These are phyloP conservation scores for Schoenoplectus triqueter DNA, from an alignment of 202 grass and related monocot species.

Conservation along the genomic window DNA sequence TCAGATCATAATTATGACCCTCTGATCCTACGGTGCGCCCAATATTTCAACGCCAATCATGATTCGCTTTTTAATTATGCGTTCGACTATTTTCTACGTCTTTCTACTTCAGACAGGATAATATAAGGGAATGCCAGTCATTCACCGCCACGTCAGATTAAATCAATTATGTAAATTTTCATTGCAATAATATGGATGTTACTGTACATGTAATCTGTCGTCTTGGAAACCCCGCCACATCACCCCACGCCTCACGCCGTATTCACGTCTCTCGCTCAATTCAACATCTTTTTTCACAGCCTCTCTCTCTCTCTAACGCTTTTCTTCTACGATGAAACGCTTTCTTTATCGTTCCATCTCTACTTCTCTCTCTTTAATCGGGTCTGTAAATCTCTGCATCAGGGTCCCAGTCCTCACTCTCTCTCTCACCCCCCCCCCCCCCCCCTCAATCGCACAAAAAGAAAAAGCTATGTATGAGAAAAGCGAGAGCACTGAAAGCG, in stretches of 20 bases:
- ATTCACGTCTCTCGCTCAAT: background rate
- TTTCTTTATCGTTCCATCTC: conserved; percentile 18
- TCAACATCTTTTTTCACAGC: conserved; percentile 25
- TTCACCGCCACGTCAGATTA: background rate
- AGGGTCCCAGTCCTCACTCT: conserved; percentile 22
- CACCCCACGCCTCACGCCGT: conserved; percentile 19
- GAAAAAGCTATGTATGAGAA: conserved; percentile 26
- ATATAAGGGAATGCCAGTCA: background rate
- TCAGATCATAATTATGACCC: conserved; percentile 26
- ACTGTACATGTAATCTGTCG: background rate
- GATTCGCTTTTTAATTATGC: background rate
- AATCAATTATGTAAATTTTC: background rate
- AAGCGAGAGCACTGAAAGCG: conserved; percentile 42
- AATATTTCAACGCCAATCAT: conserved; percentile 24
- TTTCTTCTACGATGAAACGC: conserved; percentile 31
- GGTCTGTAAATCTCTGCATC: conserved; percentile 33
- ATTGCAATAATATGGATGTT: background rate
- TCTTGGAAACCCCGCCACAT: conserved; percentile 2
- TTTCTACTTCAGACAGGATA: background rate
- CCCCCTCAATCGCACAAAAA: conserved; percentile 16
- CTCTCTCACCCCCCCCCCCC: background rate
- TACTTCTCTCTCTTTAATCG: conserved; percentile 9
- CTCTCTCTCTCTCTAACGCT: background rate
- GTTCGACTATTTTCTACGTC: background rate
- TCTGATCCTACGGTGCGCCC: conserved; percentile 12